phyloP scores from a whole-genome alignment of 441 rosid species.

The California macrophylla region DNA sequence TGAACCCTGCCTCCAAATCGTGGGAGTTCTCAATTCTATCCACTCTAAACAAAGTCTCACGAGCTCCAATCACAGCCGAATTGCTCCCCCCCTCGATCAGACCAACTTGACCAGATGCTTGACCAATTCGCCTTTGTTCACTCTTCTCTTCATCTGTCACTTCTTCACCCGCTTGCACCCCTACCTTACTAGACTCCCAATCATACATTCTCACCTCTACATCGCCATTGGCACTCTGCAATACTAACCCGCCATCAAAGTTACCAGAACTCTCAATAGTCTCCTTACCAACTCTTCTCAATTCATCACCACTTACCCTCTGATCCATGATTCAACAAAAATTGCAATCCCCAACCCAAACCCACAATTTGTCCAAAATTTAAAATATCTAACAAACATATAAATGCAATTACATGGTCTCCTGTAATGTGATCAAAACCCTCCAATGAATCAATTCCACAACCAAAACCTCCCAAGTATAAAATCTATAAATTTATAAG shows the following conservation, averaged over 20 bases:
- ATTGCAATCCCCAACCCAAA: not conserved
- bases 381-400: not conserved
- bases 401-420: not conserved
- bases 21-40: not conserved
- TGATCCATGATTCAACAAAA: not conserved
- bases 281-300: slow-evolving; percentile 5
- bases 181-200: slow-evolving; percentile 15
- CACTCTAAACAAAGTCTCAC: not conserved
- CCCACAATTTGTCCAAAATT: not conserved
- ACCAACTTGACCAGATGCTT: slow-evolving; percentile 22
- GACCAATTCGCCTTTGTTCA: slow-evolving; percentile 15
- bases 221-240: slow-evolving; percentile 25
- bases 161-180: slow-evolving; percentile 14
- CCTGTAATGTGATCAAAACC: not conserved
- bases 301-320: not conserved
- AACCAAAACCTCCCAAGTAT: slow-evolving; percentile 14
- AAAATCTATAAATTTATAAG: not conserved
- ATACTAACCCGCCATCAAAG: slow-evolving; percentile 15
- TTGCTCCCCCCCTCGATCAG: slow-evolving; percentile 20
- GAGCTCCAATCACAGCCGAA: slow-evolving; percentile 7
- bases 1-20: slow-evolving; percentile 28
- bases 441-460: slow-evolving; percentile 3
- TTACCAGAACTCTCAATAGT: slow-evolving; percentile 21
- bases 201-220: slow-evolving; percentile 16
- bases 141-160: slow-evolving; percentile 3